Conservation (phyloP, 441 rosid species). For the Pelargonium australe region DNA sequence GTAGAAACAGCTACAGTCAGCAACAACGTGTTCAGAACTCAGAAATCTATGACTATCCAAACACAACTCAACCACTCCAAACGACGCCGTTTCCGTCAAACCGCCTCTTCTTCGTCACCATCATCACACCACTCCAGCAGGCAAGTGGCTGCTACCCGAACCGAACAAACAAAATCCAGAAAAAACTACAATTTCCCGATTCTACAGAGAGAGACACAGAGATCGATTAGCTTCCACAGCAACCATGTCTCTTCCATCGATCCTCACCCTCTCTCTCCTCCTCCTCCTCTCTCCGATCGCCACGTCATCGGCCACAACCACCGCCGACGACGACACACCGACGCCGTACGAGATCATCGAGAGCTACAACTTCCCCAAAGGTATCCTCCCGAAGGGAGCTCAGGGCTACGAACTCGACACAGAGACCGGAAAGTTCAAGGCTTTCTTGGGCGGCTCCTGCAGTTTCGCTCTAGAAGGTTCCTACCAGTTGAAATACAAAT, state of each 20-base stretch:
- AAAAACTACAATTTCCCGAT: background rate
- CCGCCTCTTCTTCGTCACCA: background rate
- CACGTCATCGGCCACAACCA: background rate
- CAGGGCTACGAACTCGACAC: constrained; percentile 17
- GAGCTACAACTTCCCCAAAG: constrained; percentile 18
- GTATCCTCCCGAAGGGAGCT: constrained; percentile 22
- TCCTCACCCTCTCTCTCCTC: constrained; percentile 7
- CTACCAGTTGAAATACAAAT: constrained; percentile 19
- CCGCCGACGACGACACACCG: background rate
- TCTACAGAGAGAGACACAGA: background rate
- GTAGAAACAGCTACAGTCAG: no score
- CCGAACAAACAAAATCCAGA: background rate
- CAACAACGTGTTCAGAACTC: no score
- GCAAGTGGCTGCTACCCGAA: background rate
- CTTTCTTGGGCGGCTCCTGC: constrained; percentile 17
- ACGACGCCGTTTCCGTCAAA: background rate
- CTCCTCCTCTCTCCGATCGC: background rate
- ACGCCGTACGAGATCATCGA: constrained; percentile 17
- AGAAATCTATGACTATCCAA: background rate
- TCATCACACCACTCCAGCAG: background rate
- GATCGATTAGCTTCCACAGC: background rate
- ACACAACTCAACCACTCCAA: background rate
- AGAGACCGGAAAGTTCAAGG: constrained; percentile 14
- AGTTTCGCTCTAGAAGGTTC: constrained; percentile 19
- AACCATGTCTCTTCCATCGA: background rate